phyloP scores from a whole-genome alignment of 2,329 filamentous ascomycete genomes.

The Fusarium sp. region DNA sequence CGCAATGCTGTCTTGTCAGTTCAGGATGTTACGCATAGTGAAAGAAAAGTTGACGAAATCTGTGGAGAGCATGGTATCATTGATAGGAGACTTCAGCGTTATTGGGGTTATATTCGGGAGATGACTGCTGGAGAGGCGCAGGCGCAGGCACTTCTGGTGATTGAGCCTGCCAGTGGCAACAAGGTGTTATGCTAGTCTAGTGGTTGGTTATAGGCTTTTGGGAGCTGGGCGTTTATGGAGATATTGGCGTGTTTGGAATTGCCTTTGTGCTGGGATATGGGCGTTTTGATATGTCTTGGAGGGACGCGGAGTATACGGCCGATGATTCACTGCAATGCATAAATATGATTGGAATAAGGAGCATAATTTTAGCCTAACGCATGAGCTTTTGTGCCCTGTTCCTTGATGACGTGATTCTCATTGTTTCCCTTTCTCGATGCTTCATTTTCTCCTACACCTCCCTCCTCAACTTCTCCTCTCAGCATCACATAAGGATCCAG shows the following conservation, averaged over 20 bases:
- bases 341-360: neutral
- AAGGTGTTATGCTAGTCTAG: neutral
- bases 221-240: neutral
- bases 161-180: neutral
- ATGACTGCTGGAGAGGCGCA: neutral
- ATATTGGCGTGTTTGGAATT: accelerated
- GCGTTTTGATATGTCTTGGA: neutral
- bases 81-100: neutral
- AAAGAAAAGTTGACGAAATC: accelerated
- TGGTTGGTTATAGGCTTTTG: neutral
- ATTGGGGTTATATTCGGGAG: neutral
- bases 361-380: neutral
- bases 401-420: neutral
- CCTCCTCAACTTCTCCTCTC: neutral
- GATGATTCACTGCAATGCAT: neutral
- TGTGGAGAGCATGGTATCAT: neutral
- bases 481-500: accelerated
- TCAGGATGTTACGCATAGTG: neutral
- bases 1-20: neutral
- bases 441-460: neutral
- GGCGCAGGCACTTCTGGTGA: neutral
- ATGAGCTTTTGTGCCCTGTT: accelerated
- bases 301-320: neutral
- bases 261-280: neutral
- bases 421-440: neutral